A percentile compares a stretch with the other conserved stretches of the same genome.
phyloP scores from a whole-genome alignment of 768 basidiomycete genomes.

The Lactarius pseudohatsudake region DNA sequence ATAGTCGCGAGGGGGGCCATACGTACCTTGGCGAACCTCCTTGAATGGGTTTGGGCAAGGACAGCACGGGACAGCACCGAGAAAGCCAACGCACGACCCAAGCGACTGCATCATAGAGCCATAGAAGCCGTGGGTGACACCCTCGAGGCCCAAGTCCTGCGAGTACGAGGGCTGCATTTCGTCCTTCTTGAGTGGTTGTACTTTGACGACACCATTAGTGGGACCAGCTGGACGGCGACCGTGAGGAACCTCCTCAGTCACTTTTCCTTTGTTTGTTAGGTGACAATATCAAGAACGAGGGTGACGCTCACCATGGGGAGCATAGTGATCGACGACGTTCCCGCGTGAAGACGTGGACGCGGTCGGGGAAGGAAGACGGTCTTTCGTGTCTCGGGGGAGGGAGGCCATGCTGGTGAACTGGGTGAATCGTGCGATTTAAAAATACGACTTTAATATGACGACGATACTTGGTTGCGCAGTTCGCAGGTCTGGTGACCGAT shows the following conservation, averaged over 20 bases:
- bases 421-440: not conserved
- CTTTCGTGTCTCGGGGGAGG: slow-evolving; percentile 20
- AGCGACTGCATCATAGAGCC: slow-evolving; percentile 76
- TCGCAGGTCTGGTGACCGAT: not conserved
- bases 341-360: slow-evolving; percentile 16
- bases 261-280: slow-evolving; percentile 39
- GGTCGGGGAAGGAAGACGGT: slow-evolving; percentile 17
- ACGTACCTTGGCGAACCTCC: slow-evolving; percentile 75
- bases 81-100: slow-evolving; percentile 63
- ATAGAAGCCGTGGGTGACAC: slow-evolving; percentile 84
- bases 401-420: slow-evolving; percentile 8
- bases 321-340: slow-evolving; percentile 30
- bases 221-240: slow-evolving; percentile 6
- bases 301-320: slow-evolving; percentile 26
- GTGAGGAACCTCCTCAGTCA: slow-evolving; percentile 54
- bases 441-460: not conserved
- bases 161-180: slow-evolving; percentile 97
- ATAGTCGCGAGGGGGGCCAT: slow-evolving; percentile 17
- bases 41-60: slow-evolving; percentile 84
- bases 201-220: slow-evolving; percentile 55
- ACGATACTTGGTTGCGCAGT: not conserved
- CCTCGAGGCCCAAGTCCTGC: slow-evolving; percentile 76
- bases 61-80: slow-evolving; percentile 81
- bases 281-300: slow-evolving; percentile 13
- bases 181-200: slow-evolving; percentile 80